A percentile compares a stretch with the other conserved stretches of the same genome.
Conservation (phyloP, 2,329 filamentous ascomycete species). For the Acrodontium crateriforme region DNA sequence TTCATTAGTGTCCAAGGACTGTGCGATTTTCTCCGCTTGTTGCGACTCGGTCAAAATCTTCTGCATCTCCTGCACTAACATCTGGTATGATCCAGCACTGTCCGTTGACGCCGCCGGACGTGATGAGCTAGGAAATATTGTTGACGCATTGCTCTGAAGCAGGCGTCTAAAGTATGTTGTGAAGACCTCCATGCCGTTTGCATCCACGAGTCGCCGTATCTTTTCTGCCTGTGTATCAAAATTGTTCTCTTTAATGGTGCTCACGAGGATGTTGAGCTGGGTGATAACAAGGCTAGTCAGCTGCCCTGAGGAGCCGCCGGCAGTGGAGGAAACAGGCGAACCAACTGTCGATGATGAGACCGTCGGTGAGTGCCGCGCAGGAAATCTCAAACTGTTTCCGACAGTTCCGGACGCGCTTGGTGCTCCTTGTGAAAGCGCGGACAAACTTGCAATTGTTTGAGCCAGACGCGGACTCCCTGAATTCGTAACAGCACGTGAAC, state of each 20-base stretch:
- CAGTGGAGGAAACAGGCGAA: conserved; percentile 40
- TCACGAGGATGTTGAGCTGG: conserved; percentile 86
- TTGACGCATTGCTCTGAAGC: conserved; percentile 76
- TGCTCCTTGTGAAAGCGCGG: conserved; percentile 32
- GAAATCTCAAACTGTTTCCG: conserved; percentile 33
- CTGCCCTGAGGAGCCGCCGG: conserved; percentile 29
- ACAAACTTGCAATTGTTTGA: conserved; percentile 40
- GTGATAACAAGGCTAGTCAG: conserved; percentile 89
- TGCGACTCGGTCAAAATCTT: conserved; percentile 70
- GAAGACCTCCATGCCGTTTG: conserved; percentile 98
- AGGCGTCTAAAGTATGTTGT: conserved; percentile 90
- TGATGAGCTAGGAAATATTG: conserved; percentile 74
- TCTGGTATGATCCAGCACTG: conserved; percentile 67
- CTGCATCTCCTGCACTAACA: conserved; percentile 71
- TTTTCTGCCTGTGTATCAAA: conserved; percentile 86
- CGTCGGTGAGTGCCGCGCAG: conserved; percentile 46
- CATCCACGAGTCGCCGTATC: conserved; percentile 90
- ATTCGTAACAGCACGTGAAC: conserved; percentile 42
- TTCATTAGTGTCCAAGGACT: conserved; percentile 79
- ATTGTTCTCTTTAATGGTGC: conserved; percentile 94
- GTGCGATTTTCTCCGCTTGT: conserved; percentile 81
- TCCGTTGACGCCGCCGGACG: conserved; percentile 41
- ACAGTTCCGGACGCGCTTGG: conserved; percentile 30
- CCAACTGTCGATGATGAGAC: conserved; percentile 37
- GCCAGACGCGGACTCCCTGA: conserved; percentile 40